Base-by-base conservation (phyloP, 768 basidiomycete species). In the Aureoboletus auriporus region DNA sequence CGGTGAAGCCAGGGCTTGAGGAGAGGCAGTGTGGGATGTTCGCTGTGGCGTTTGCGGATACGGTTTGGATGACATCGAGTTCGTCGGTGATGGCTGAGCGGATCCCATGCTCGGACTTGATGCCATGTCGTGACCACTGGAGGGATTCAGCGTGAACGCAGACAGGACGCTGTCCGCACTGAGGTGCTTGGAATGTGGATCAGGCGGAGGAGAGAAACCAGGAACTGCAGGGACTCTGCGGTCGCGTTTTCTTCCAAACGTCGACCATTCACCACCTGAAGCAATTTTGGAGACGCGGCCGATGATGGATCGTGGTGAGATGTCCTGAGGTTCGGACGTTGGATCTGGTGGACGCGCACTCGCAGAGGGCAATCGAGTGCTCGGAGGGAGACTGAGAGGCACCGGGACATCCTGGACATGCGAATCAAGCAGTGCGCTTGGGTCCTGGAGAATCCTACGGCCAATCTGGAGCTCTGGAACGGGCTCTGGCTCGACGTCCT, bases 1-100 rank as follows among this genome's bases (percentile, higher is more conserved):
- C 9, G 74, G 74, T 20, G 73, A 74, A 53, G 70, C 68, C 26
- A 54, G 50, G 33, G 44, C 50, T 12, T 43, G 42, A 31, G 36
- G 42, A 14, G 56, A 53, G 53, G 43, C 43, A 43, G 56, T 58
- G 44, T 55, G 62, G 46, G 56, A 44, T n/a, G 47, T 47, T 46
- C 52, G 46, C 37, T 51, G 63, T 57, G 65, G 65, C 51, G 60
- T 58, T 53, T 39, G 61, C 49, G 54, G 55, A 58, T 57, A 37
- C 46, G 51, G 41, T 50, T 54, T 52, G 17, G 65, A 65, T 55
- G 62, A 55, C 50, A 57, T 53, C 43, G 62, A 63, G 45, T 62
- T 51, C 34, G 59, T 50, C 47, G 64, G 64, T 48, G 69, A 70
- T 33, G 70, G 56, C 42, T 50, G 55, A 28, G 56, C 49, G 4